Base-by-base conservation (phyloP, 768 basidiomycete species). In the Tubosaeta brunneosetosa region DNA sequence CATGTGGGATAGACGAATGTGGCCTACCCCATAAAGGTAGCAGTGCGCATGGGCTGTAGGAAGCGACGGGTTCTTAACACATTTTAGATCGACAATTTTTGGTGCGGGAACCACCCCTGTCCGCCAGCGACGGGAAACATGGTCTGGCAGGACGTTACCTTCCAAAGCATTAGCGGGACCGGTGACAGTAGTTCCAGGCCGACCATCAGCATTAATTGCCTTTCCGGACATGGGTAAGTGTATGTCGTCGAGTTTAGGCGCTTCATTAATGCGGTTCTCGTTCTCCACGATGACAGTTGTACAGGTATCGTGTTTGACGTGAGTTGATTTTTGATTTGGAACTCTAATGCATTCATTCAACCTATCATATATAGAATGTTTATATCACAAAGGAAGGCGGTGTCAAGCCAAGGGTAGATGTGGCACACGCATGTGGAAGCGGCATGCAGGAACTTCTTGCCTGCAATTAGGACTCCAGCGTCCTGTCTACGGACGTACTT, bases 1-100 rank as follows among this genome's bases (percentile, higher is more conserved):
- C 34, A 61, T 12, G 4, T 12, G 22, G 17, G 5, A 17, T 6
- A 58, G 60, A 36, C 42, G 12, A 17, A 50, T 9, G 43, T 59
- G 33, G 32, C 31, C 7, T 1, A 51, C 13, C 56, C 56, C 13
- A 56, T 60, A 41, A 3, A 19, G 57, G 61, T 62, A 59, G 41
- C 11, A 29, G 13, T 44, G 10, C 22, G 3, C 32, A 32, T 6
- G 9, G 27, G 27, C 8, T 3, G 29, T n/a, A 32, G 22, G 12
- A 6, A n/a, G 16, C 9, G 17, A 29, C n/a, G 6, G 13, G 12
- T 40, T 50, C 16, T 1, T 47, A 33, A 50, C 25, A 3, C 17
- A 2, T 27, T 22, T 19, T 33, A 52, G 50, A 29, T 53, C 29
- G 29, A 43, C 32, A 14, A 27, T 44, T 51, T 3, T 29, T 60